phyloP scores from a whole-genome alignment of 176 grass and related monocot species.

The Ampelocalamus luodianensis region DNA sequence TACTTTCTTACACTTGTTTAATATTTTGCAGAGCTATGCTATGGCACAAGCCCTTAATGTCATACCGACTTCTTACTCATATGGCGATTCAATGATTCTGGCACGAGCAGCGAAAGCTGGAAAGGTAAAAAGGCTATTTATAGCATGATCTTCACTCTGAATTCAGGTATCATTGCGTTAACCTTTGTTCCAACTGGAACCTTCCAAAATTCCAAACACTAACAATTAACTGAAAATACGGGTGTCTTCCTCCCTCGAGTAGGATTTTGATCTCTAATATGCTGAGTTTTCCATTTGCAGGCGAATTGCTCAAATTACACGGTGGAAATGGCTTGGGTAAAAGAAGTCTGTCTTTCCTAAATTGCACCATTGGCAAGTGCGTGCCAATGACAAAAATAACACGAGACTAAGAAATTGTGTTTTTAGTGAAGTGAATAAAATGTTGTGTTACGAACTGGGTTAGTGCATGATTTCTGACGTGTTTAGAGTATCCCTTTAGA shows the following conservation, averaged over 20 bases:
- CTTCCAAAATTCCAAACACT: no score
- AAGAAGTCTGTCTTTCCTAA: slow-evolving; percentile 74
- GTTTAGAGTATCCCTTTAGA: background rate
- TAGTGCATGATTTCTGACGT: background rate
- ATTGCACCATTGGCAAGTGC: slow-evolving; percentile 50
- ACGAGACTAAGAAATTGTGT: background rate
- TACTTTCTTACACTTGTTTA: no score
- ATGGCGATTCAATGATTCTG: no score
- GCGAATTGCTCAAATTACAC: slow-evolving; percentile 76
- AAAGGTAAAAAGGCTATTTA: no score
- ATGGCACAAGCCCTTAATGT: no score
- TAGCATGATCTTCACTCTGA: no score
- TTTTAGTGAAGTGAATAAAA: slow-evolving; percentile 45
- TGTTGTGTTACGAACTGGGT: background rate
- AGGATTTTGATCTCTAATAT: slow-evolving; percentile 41
- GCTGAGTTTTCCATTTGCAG: slow-evolving; percentile 48
- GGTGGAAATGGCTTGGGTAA: slow-evolving; percentile 95
- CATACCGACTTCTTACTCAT: no score
- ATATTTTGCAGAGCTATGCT: no score
- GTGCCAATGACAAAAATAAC: slow-evolving; percentile 11
- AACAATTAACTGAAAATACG: no score
- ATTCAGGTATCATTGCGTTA: no score
- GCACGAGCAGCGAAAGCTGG: no score
- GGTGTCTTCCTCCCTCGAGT: background rate
- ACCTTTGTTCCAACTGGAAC: no score